Percentiles rank a stretch among this genome's conserved stretches.
phyloP scores from a whole-genome alignment of 495 filamentous ascomycete species.

The Penicillium dipodomyicola region DNA sequence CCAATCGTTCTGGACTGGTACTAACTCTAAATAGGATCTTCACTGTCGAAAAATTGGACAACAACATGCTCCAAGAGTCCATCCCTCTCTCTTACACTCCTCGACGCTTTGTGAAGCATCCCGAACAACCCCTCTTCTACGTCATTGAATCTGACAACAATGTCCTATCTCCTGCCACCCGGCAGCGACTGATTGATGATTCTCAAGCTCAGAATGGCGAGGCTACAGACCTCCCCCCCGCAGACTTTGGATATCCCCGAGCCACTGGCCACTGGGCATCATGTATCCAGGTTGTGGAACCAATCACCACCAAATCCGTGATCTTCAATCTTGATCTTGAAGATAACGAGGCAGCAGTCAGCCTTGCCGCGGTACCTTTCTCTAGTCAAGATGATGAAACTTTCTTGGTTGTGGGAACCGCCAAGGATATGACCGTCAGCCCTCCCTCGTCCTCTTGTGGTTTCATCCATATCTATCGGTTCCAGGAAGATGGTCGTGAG shows the following conservation, averaged over 20 bases:
- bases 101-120: constrained; percentile 80
- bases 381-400: constrained; percentile 82
- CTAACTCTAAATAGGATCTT: constrained; percentile 69
- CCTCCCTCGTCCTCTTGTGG: constrained; percentile 73
- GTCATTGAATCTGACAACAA: constrained; percentile 93
- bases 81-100: constrained; percentile 90
- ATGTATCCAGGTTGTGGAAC: constrained; percentile 88
- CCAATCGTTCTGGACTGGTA: constrained; percentile 7
- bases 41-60: constrained; percentile 78
- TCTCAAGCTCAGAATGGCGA: constrained; percentile 67
- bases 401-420: constrained; percentile 91
- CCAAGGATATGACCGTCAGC: constrained; percentile 77
- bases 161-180: constrained; percentile 72
- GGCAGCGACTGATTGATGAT: constrained; percentile 65
- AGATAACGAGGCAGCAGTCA: constrained; percentile 90
- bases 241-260: constrained; percentile 87
- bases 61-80: constrained; percentile 83
- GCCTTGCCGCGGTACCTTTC: constrained; percentile 78
- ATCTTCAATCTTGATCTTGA: constrained; percentile 75
- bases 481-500: constrained; percentile 78
- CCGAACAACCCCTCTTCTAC: constrained; percentile 85
- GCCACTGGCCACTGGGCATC: constrained; percentile 88
- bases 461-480: constrained; percentile 90
- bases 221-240: constrained; percentile 63
- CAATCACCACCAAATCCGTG: constrained; percentile 67